phyloP scores from a whole-genome alignment of 1,284 basidiomycete species.

The Lentinula novae-zelandiae region DNA sequence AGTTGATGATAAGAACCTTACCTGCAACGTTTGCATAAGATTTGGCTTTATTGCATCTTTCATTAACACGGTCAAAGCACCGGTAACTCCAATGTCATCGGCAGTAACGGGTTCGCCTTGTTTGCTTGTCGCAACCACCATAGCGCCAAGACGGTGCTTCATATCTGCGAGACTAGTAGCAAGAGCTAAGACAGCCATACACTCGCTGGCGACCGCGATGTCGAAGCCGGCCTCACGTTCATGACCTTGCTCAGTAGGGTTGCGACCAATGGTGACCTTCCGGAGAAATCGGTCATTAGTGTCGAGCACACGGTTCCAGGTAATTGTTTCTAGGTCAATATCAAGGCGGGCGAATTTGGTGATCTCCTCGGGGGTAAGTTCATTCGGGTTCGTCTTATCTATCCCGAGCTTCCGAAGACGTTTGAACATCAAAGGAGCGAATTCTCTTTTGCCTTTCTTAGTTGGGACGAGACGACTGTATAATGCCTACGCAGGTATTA shows the following conservation, averaged over 20 bases:
- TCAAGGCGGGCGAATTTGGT: slow-evolving; percentile 89
- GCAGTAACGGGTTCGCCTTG: slow-evolving; percentile 91
- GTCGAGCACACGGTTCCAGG: slow-evolving; percentile 97
- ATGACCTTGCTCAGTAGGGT: slow-evolving; percentile 87
- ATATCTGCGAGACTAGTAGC: slow-evolving; percentile 89
- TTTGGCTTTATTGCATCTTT: slow-evolving; percentile 99
- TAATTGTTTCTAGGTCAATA: slow-evolving; percentile 88
- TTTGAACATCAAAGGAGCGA: slow-evolving; percentile 95
- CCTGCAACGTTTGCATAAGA: slow-evolving; percentile 96
- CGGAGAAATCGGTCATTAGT: slow-evolving; percentile 97
- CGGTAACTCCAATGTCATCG: slow-evolving; percentile 95
- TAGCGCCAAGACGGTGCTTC: slow-evolving; percentile 86
- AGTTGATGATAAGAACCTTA: slow-evolving; percentile 18
- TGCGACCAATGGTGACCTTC: slow-evolving; percentile 91
- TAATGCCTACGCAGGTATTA: slow-evolving; percentile 48
- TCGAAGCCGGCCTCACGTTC: slow-evolving; percentile 92
- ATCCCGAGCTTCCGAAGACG: slow-evolving; percentile 95
- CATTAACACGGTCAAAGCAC: slow-evolving; percentile 95
- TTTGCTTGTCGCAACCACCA: slow-evolving; percentile 97
- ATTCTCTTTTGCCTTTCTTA: slow-evolving; percentile 94
- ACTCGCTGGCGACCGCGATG: slow-evolving; percentile 96
- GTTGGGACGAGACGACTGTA: slow-evolving; percentile 91
- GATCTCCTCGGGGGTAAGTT: slow-evolving; percentile 91
- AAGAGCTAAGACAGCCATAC: slow-evolving; percentile 96
- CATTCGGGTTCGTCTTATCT: slow-evolving; percentile 90